Evolutionary conservation across 179 eudicot genomes (phyloP).

Genomic region (Silene noctiflora): DNA sequence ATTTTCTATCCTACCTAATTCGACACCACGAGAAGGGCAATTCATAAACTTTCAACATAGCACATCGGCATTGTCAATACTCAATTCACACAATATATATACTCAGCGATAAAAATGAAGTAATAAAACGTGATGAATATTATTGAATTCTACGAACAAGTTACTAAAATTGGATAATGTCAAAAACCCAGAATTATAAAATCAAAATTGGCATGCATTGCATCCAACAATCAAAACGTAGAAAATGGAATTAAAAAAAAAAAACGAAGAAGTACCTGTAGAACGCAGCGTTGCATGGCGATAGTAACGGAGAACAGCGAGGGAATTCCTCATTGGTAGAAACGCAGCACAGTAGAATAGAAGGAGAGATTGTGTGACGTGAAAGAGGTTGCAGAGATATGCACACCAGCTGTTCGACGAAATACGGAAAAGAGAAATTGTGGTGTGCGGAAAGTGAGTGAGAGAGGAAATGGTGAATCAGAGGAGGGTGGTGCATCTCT

Average conservation of each 20-base stretch:
- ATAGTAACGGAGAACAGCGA: conserved; percentile 31
- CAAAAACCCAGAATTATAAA: background rate
- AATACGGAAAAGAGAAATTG: conserved; percentile 14
- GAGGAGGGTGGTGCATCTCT: background rate
- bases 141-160: background rate
- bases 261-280: conserved; percentile 21
- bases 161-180: background rate
- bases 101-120: background rate
- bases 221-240: background rate
- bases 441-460: background rate
- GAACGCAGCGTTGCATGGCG: conserved; percentile 25
- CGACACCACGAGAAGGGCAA: background rate
- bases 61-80: conserved; percentile 4
- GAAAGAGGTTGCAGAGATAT: background rate
- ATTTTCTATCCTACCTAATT: background rate
- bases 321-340: conserved; percentile 22
- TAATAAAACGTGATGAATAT: background rate
- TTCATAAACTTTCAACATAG: background rate
- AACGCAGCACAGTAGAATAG: too few relatives aligned
- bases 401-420: conserved; percentile 30
- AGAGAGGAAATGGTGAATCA: background rate
- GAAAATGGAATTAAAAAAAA: background rate
- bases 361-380: too few relatives aligned
- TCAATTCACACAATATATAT: background rate
- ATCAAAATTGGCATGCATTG: background rate